phyloP scores from a whole-genome alignment of 352 stramenopile species.

The Phytophthora megakarya region DNA sequence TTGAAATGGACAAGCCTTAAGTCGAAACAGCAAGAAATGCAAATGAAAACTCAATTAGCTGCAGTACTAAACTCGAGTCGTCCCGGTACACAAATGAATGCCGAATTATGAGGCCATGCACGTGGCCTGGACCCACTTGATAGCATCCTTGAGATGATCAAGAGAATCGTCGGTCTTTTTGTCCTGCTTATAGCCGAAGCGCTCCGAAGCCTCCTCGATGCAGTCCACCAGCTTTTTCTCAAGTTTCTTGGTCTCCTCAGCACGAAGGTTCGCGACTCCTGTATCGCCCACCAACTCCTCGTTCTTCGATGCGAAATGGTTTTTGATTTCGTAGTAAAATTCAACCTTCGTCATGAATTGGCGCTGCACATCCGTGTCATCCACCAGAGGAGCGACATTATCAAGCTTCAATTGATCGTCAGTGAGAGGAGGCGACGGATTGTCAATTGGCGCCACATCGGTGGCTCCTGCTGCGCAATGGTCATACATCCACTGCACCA shows the following conservation, averaged over 20 bases:
- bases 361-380: conserved; percentile 25
- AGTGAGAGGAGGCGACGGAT: conserved; percentile 14
- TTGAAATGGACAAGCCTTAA: conserved; percentile 25
- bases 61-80: conserved; percentile 1
- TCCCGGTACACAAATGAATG: neutral
- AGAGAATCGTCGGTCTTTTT: neutral
- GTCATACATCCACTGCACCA: conserved; percentile 50
- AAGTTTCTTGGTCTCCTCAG: conserved; percentile 8
- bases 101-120: conserved; percentile 31
- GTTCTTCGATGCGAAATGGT: conserved; percentile 31
- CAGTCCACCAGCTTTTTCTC: conserved; percentile 40
- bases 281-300: conserved; percentile 27
- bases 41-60: conserved; percentile 13
- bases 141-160: conserved; percentile 32
- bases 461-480: conserved; percentile 33
- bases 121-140: conserved; percentile 34
- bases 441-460: conserved; percentile 7
- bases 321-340: conserved; percentile 59
- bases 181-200: conserved; percentile 26
- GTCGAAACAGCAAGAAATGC: neutral
- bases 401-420: conserved; percentile 8
- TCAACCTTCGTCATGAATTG: conserved; percentile 58
- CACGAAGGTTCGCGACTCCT: conserved; percentile 28
- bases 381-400: conserved; percentile 19
- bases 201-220: conserved; percentile 33